phyloP scores from a whole-genome alignment of 2,329 filamentous ascomycete species.

The Pseudodiploospora longispora region DNA sequence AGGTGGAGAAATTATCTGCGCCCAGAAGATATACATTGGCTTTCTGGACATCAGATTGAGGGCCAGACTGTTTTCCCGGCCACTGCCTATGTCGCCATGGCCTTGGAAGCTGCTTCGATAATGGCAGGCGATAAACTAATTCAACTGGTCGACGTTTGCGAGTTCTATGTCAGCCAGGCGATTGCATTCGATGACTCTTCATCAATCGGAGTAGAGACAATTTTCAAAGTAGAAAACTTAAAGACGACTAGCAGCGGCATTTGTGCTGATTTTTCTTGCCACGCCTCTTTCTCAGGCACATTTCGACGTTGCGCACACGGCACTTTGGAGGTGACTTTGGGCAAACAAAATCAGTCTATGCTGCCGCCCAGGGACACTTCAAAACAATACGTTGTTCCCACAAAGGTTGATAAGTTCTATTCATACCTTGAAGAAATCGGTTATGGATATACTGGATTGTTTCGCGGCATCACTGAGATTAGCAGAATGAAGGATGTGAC shows the following conservation, averaged over 20 bases:
- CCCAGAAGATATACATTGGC: conserved; percentile 1
- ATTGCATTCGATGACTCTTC: conserved; percentile 8
- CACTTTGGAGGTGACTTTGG: no score
- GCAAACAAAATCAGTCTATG: no score
- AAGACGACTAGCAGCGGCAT: no score
- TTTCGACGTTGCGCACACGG: no score
- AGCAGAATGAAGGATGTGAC: neutral
- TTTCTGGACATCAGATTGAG: conserved; percentile 2
- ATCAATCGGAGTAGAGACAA: conserved; percentile 14
- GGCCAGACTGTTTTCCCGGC: conserved; percentile 3
- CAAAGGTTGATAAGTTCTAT: conserved; percentile 9
- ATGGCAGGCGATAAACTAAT: conserved; percentile 1
- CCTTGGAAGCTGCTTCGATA: conserved; percentile 1
- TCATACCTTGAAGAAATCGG: conserved; percentile 10
- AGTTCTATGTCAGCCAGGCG: conserved; percentile 5
- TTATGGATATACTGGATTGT: conserved; percentile 11
- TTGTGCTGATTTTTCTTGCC: no score
- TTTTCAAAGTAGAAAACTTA: neutral
- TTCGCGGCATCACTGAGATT: conserved; percentile 7
- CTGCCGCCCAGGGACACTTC: no score
- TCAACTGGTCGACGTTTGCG: conserved; percentile 1
- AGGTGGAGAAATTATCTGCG: conserved; percentile 1
- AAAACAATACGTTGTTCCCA: no score
- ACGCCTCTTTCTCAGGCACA: no score
- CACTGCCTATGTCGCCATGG: conserved; percentile 3